Evolutionary conservation across 2,329 filamentous ascomycete species (phyloP).

Genomic region (Pestalotiopsis sp.): DNA sequence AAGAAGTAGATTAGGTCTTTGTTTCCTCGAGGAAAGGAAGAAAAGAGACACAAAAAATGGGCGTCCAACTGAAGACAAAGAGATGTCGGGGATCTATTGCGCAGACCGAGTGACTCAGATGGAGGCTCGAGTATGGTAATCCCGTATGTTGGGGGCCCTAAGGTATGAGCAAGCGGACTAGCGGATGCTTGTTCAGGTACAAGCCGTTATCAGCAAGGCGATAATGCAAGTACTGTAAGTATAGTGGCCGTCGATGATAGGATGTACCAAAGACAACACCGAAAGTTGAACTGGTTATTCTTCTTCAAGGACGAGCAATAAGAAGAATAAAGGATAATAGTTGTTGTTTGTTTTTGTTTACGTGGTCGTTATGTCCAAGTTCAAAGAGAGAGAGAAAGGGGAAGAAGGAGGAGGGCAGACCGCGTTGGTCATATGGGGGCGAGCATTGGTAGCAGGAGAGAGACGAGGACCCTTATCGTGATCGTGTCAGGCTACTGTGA

Average conservation of each 20-base stretch:
- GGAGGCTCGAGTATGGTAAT: constrained; percentile 6
- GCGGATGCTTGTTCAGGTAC: constrained; percentile 7
- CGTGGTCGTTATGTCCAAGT: background rate
- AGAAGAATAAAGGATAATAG: background rate
- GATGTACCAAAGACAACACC: background rate
- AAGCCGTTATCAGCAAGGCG: background rate
- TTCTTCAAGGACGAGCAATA: background rate
- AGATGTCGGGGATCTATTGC: background rate
- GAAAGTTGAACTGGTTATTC: background rate
- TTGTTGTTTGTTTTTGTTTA: constrained; percentile 5
- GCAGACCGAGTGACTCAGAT: constrained; percentile 10
- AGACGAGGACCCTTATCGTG: constrained; percentile 8
- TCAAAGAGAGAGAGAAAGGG: background rate
- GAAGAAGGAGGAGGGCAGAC: background rate
- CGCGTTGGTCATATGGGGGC: constrained; percentile 9
- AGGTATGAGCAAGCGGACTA: background rate
- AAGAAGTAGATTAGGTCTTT: background rate
- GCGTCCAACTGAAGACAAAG: background rate
- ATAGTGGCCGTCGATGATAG: background rate
- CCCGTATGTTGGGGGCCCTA: background rate
- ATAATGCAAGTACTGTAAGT: constrained; percentile 2
- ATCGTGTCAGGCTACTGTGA: constrained; percentile 13
- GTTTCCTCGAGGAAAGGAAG: background rate
- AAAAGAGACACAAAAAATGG: background rate
- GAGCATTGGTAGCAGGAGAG: background rate